These are phyloP conservation scores for Penicillium cataractarum DNA, from an alignment of 495 filamentous ascomycete species.

Conservation along the genomic window DNA sequence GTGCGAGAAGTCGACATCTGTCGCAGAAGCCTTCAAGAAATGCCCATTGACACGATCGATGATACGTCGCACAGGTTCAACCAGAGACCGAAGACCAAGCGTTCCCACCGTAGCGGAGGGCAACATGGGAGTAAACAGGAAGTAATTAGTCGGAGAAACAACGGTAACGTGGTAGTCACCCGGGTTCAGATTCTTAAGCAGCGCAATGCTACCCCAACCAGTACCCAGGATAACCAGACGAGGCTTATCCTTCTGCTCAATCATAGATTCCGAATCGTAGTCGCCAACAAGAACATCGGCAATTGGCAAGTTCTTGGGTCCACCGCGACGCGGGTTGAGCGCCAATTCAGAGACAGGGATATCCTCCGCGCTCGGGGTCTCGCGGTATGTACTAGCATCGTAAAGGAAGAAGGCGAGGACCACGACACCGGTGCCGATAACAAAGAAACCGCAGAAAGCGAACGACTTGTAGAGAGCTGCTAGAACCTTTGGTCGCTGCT, in stretches of 20 bases:
- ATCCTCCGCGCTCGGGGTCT: conserved; percentile 64
- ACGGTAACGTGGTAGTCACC: conserved; percentile 94
- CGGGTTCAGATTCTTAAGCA: conserved; percentile 87
- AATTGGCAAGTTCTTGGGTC: conserved; percentile 96
- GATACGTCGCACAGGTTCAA: conserved; percentile 90
- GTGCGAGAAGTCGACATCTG: conserved; percentile 86
- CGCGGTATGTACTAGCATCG: conserved; percentile 88
- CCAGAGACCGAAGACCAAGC: conserved; percentile 82
- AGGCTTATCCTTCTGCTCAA: conserved; percentile 78
- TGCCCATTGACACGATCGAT: conserved; percentile 78
- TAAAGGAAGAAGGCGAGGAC: conserved; percentile 90
- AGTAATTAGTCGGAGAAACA: conserved; percentile 92
- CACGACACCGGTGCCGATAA: conserved; percentile 52
- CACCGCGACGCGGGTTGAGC: conserved; percentile 78
- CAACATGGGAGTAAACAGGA: conserved; percentile 97
- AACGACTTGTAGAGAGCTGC: conserved; percentile 49
- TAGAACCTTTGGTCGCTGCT: conserved; percentile 18
- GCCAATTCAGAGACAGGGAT: conserved; percentile 82
- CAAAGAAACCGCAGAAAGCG: conserved; percentile 62
- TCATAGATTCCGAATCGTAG: conserved; percentile 71
- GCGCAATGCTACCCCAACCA: conserved; percentile 92
- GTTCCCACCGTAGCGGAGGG: conserved; percentile 97
- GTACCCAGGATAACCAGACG: conserved; percentile 90
- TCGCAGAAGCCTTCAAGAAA: conserved; percentile 83
- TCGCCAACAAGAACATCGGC: conserved; percentile 85